A percentile compares a stretch with the other conserved stretches of the same genome.
Conservation (phyloP, 306 rosid genomes). For the Crataegus laevigata region DNA sequence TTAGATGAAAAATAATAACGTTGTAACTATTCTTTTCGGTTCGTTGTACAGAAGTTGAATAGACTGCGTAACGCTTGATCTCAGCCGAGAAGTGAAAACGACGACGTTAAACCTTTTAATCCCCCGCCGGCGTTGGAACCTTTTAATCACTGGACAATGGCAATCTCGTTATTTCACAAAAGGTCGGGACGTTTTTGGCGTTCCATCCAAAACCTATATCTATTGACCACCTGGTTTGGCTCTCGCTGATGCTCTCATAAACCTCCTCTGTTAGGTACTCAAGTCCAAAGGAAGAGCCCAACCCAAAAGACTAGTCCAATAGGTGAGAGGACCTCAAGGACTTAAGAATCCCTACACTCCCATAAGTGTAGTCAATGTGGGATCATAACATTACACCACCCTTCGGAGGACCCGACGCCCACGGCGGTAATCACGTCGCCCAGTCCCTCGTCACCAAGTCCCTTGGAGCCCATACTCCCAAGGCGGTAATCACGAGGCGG, state of each 20-base stretch:
- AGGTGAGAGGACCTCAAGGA: too few species aligned
- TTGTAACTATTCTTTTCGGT: background rate
- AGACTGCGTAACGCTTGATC: background rate
- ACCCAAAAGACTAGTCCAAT: too few species aligned
- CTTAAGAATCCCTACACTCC: too few species aligned
- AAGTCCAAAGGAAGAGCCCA: too few species aligned
- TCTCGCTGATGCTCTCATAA: background rate
- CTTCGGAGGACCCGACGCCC: too few species aligned
- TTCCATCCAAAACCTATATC: background rate
- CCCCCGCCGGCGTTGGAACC: background rate
- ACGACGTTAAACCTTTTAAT: background rate
- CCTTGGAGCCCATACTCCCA: too few species aligned
- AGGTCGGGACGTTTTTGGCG: background rate
- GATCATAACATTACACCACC: too few species aligned
- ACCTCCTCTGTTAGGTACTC: too few species aligned
- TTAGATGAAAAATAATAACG: constrained; percentile 10
- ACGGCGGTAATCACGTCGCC: too few species aligned
- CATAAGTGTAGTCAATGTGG: too few species aligned
- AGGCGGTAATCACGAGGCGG: too few species aligned
- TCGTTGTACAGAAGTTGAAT: background rate
- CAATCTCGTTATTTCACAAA: background rate
- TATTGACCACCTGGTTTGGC: background rate
- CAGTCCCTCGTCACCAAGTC: too few species aligned
- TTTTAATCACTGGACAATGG: background rate
- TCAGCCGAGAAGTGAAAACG: background rate